A percentile compares a stretch with the other conserved stretches of the same genome.
Evolutionary conservation across 306 rosid species (phyloP).

Genomic region (Ammopiptanthus mongolicus): DNA sequence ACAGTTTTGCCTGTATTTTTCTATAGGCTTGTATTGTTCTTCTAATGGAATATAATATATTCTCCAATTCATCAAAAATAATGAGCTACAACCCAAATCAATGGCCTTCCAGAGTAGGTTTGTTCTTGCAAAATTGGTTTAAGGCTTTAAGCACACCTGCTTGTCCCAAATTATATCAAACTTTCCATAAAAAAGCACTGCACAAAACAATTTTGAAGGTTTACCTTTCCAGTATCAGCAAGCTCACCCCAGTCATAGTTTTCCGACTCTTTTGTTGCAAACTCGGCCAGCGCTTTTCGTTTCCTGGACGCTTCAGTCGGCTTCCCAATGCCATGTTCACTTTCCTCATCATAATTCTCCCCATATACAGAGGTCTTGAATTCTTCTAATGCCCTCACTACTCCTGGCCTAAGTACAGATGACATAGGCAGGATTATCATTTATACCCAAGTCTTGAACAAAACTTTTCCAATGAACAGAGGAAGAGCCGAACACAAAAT

Average conservation of each 20-base stretch:
- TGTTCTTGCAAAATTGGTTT: neutral
- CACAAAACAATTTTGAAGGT: conserved; percentile 16
- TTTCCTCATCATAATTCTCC: conserved; percentile 60
- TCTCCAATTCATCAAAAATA: neutral
- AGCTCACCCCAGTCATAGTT: conserved; percentile 74
- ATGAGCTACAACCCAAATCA: neutral
- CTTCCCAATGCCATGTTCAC: conserved; percentile 36
- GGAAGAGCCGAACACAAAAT: neutral
- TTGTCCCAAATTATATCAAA: conserved; percentile 10
- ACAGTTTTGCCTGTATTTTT: neutral
- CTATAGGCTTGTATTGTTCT: neutral
- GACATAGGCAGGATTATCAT: conserved; percentile 24
- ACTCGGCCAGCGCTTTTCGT: conserved; percentile 61
- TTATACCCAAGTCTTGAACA: neutral
- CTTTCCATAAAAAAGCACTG: neutral
- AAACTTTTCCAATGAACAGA: neutral
- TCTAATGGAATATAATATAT: neutral
- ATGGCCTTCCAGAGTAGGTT: neutral
- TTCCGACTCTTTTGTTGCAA: conserved; percentile 54
- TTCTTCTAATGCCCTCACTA: conserved; percentile 66
- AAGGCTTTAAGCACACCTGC: neutral
- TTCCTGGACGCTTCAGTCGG: conserved; percentile 58
- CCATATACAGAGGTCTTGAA: conserved; percentile 79
- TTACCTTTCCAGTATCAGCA: conserved; percentile 86
- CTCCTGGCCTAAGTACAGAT: conserved; percentile 70